Evolutionary conservation across 139 green algal species (phyloP), one percentile per base, ranked within the genome.

Genomic region (Chlorella sp.): DNA sequence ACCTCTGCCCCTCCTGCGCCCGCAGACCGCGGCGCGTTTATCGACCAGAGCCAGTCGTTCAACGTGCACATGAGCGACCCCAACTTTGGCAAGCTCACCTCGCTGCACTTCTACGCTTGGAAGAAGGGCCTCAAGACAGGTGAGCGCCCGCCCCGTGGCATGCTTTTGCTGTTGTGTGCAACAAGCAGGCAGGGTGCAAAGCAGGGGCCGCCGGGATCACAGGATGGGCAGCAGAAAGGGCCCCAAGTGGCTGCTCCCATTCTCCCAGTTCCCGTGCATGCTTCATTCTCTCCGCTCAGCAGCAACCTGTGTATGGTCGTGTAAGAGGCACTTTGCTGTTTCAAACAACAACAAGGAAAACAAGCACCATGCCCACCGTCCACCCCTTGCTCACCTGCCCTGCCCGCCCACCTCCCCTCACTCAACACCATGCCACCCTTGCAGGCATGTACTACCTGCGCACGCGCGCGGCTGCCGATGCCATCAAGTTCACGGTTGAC

Each of bases 11-110:
- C 0, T 21, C 24, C 40, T 32, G 39, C 78, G 12, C 22, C 32
- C 9, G 61, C 98, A 19, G 98, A 99, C 93, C 93, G 98, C 32
- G 98, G 98, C 32, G 98, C 98, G 3, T 99, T 96, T 94, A 99
- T 99, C 86, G 98, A 99, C 93, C 98, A 99, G 95, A 96, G 91
- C 89, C 98, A 99, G 93, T 97, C 92, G 75, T 99, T 99, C 95
- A 99, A 99, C 91, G 98, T 99, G 84, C 98, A 99, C 95, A 99
- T 99, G 97, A 95, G 92, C 71, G 96, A 99, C 89, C 96, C 98
- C 92, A 99, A 99, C 96, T 99, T 99, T 93, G 98, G 98, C 86
- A 99, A 99, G 95, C 95, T 99, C 69, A 99, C 98, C 16, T 98
- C 96, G 28, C 95, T 99, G 76, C 98, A 99, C 95, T 99, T 99